A percentile compares a stretch with the other conserved stretches of the same genome.
Conservation (phyloP, 371 early-diverging fungal species). For the Nosema muscidifuracis region DNA sequence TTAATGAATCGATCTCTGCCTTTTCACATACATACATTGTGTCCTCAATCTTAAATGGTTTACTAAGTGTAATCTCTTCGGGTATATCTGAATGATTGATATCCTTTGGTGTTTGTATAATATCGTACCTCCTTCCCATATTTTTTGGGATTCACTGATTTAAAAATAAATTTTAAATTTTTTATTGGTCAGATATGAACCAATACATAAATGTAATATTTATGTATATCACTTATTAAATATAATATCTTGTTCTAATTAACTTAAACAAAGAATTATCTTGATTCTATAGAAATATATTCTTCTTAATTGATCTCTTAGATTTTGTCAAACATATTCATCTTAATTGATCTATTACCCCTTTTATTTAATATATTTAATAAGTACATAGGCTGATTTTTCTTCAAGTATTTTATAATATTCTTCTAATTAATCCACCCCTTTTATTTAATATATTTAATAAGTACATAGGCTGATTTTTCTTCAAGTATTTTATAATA, state of each 20-base stretch:
- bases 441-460: slow-evolving; percentile 3
- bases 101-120: slow-evolving; percentile 26
- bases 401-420: slow-evolving; percentile 11
- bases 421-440: neutral
- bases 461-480: neutral
- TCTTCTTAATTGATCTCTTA: too few relatives aligned
- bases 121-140: slow-evolving; percentile 19
- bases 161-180: neutral
- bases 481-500: neutral
- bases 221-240: too few relatives aligned
- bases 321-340: too few relatives aligned
- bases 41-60: slow-evolving; percentile 22
- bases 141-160: neutral
- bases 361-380: slow-evolving; percentile 3
- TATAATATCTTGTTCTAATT: too few relatives aligned
- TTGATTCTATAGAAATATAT: too few relatives aligned
- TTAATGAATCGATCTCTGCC: neutral
- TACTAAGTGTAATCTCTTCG: neutral
- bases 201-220: neutral
- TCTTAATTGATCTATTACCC: too few relatives aligned
- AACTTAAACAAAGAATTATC: too few relatives aligned
- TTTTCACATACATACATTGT: slow-evolving; percentile 30
- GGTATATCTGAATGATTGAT: slow-evolving; percentile 5
- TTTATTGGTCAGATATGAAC: neutral
- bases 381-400: neutral